A percentile compares a stretch with the other conserved stretches of the same genome.
Evolutionary conservation across 2,329 filamentous ascomycete species (phyloP).

Genomic region (Immersiporthe knoxdaviesiana): DNA sequence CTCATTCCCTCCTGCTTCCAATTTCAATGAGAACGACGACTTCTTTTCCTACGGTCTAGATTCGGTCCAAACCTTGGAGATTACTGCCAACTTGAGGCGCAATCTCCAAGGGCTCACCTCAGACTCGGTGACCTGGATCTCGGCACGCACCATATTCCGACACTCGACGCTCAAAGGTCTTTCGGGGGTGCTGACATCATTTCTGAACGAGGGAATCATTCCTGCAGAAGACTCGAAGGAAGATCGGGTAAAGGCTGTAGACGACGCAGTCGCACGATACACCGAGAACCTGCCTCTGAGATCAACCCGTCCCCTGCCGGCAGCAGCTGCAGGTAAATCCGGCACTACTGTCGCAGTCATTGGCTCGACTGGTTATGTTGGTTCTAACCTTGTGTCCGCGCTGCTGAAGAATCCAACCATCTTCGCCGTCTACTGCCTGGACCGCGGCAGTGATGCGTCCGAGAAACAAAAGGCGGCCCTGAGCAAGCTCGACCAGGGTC

Average conservation of each 20-base stretch:
- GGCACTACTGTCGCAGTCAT: slow-evolving; percentile 11
- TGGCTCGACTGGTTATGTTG: slow-evolving; percentile 21
- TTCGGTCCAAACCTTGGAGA: slow-evolving; percentile 29
- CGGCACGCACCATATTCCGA: slow-evolving; percentile 11
- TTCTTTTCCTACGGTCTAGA: slow-evolving; percentile 30
- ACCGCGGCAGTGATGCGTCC: slow-evolving; percentile 3
- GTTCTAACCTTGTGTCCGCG: neutral
- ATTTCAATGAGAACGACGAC: slow-evolving; percentile 25
- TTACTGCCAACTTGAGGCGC: slow-evolving; percentile 24
- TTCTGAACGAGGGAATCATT: neutral
- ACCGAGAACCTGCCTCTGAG: neutral
- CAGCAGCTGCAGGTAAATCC: neutral
- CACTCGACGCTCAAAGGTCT: neutral
- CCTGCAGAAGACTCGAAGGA: slow-evolving; percentile 1
- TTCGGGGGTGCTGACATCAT: neutral
- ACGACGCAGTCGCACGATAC: slow-evolving; percentile 10
- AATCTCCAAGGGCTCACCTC: slow-evolving; percentile 24
- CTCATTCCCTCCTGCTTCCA: neutral
- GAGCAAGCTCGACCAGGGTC: slow-evolving; percentile 1
- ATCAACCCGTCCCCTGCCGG: neutral
- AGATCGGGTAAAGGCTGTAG: neutral
- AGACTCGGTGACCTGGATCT: slow-evolving; percentile 4
- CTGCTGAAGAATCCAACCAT: slow-evolving; percentile 2
- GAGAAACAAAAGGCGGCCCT: neutral
- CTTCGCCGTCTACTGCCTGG: slow-evolving; percentile 14